Evolutionary conservation across 2,329 filamentous ascomycete species (phyloP).

Genomic region (Clonostachys chloroleuca): DNA sequence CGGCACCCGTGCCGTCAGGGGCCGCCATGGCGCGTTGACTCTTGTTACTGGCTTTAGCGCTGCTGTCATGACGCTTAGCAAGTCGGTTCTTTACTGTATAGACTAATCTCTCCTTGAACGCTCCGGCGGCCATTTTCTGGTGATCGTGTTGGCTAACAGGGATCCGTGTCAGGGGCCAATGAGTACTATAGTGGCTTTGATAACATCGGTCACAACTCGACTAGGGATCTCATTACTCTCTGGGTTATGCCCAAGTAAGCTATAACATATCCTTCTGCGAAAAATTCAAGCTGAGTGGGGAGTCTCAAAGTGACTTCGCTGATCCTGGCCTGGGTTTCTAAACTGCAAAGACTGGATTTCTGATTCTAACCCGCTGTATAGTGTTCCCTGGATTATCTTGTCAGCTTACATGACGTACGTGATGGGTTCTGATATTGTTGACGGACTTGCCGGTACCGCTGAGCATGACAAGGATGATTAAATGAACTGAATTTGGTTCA

Average conservation of each 20-base stretch:
- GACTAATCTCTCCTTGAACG: constrained; percentile 4
- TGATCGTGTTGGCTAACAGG: not conserved
- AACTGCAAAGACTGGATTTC: not conserved
- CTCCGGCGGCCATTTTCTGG: not conserved
- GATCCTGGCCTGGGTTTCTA: too few species aligned
- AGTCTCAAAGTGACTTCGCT: too few species aligned
- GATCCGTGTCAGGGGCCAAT: constrained; percentile 37
- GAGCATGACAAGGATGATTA: constrained; percentile 33
- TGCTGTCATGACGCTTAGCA: constrained; percentile 56
- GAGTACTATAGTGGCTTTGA: constrained; percentile 52
- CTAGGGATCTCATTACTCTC: constrained; percentile 36
- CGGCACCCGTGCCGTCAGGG: constrained; percentile 25
- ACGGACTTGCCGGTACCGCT: constrained; percentile 33
- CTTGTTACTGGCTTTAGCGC: constrained; percentile 46
- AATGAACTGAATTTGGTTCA: not conserved
- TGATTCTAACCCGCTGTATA: constrained; percentile 14
- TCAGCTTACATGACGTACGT: constrained; percentile 46
- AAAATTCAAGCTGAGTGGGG: too few species aligned
- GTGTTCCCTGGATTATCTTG: constrained; percentile 50
- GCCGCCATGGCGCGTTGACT: constrained; percentile 36
- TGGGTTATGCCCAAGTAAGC: constrained; percentile 58
- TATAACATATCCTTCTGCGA: not conserved
- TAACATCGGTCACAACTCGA: constrained; percentile 53
- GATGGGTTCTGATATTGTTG: constrained; percentile 43
- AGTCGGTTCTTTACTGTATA: constrained; percentile 58